Percentiles rank a stretch among this genome's conserved stretches.
Evolutionary conservation across 768 basidiomycete genomes (phyloP).

Genomic region (Leccinum subgranulosum): DNA sequence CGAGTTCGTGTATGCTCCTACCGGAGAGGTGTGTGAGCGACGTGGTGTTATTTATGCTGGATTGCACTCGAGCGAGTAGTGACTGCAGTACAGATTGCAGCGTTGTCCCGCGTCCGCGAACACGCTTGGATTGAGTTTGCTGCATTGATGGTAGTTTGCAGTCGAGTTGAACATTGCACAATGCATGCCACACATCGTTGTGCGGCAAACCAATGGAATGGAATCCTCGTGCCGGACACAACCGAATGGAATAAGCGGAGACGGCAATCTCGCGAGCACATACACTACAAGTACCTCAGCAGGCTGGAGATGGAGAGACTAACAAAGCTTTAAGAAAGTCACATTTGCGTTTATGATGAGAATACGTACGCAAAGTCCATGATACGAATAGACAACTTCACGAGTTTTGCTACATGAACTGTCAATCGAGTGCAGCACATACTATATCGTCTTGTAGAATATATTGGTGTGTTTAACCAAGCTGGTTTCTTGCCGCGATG

Average conservation of each 20-base stretch:
- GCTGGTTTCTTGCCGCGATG: conserved; percentile 69
- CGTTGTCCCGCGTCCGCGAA: not conserved
- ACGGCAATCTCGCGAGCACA: not conserved
- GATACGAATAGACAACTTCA: conserved; percentile 83
- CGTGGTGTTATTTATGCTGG: not conserved
- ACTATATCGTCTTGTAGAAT: conserved; percentile 98
- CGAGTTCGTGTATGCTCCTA: conserved; percentile 24
- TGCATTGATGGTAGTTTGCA: conserved; percentile 4
- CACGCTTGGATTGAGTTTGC: not conserved
- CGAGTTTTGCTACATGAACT: conserved; percentile 74
- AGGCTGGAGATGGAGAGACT: not conserved
- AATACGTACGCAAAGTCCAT: conserved; percentile 18
- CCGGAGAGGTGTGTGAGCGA: conserved; percentile 5
- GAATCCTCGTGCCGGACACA: not conserved
- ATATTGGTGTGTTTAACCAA: conserved; percentile 96
- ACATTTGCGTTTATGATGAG: conserved; percentile 3
- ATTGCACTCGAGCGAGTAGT: conserved; percentile 13
- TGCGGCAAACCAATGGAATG: not conserved
- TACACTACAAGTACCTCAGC: no score
- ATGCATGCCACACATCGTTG: not conserved
- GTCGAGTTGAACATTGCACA: not conserved
- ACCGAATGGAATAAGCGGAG: not conserved
- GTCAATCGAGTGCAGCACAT: conserved; percentile 2
- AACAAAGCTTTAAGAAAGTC: not conserved
- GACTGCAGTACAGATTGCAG: conserved; percentile 12